Base-by-base conservation (phyloP, 495 filamentous ascomycete genomes). In the Pyronema domesticum region DNA sequence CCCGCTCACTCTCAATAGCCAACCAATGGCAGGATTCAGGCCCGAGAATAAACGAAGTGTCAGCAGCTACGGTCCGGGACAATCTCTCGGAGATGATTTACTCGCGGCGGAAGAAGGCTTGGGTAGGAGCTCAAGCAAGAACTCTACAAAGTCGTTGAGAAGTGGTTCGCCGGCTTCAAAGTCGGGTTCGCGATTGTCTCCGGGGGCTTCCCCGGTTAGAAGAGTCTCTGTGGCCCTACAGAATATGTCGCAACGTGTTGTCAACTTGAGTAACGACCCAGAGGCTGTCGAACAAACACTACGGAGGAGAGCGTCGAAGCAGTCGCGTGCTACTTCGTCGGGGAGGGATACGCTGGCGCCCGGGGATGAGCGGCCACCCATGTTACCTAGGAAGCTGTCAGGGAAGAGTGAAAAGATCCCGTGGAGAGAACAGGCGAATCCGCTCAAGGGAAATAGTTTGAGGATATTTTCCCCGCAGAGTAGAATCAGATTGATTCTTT, bases 231-330 rank as follows among this genome's bases (percentile, higher is more conserved):
- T 96, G 62, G 81, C 63, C 14, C 54, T 99, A 68, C 83, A 88
- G 60, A 88, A 88, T 59, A 93, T 96, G 80, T 95, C 93, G 15
- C 87, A 95, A 69, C 87, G 91, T 68, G 87, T 99, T 54, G 91
- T 96, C 62, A 95, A 95, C 65, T 73, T 99, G 55, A 94, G 89
- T 70, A 94, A 91, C 63, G 78, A 80, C 46, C 77, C 81, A 7
- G 79, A 83, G 58, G 70, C 85, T 37, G 74, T 91, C 15, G 85
- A 89, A 58, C 81, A 86, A 57, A 76, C 75, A n/a, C 74, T 82
- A 30, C 72, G 83, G 56, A 78, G 86, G 55, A 80, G 83, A 49
- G 76, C 74, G 23, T 66, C 64, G 37, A 68, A 54, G n/a, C 39
- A 53, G 17, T 11, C 36, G 14, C 19, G 42, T 30, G 23, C 23